A percentile compares a stretch with the other conserved stretches of the same genome.
phyloP scores from a whole-genome alignment of 495 filamentous ascomycete species.

The Staphylotrichum tortipilum region DNA sequence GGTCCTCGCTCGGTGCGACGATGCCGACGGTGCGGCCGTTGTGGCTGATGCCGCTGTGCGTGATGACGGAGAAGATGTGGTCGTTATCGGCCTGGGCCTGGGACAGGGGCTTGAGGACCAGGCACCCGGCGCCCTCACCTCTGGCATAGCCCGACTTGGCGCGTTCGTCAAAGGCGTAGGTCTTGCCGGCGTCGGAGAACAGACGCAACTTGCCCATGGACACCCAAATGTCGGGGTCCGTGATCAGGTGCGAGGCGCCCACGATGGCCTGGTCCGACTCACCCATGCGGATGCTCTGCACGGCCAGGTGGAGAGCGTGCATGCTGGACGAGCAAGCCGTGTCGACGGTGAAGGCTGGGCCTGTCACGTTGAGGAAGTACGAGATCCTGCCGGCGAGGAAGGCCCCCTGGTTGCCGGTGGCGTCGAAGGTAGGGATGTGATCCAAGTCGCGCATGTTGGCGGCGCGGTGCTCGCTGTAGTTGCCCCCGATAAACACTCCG shows the following conservation, averaged over 20 bases:
- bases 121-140: constrained; percentile 34
- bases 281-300: constrained; percentile 60
- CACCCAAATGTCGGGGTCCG: constrained; percentile 36
- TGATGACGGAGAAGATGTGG: constrained; percentile 49
- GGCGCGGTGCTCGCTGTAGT: constrained; percentile 30
- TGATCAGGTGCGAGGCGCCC: constrained; percentile 37
- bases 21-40: constrained; percentile 49
- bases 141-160: constrained; percentile 38
- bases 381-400: constrained; percentile 51
- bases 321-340: constrained; percentile 77
- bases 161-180: constrained; percentile 34
- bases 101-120: constrained; percentile 46
- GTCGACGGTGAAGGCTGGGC: constrained; percentile 62
- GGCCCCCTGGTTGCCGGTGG: constrained; percentile 34
- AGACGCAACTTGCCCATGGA: constrained; percentile 30
- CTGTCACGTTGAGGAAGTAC: constrained; percentile 45
- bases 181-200: constrained; percentile 31
- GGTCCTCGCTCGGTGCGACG: constrained; percentile 41
- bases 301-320: constrained; percentile 57
- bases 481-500: constrained; percentile 38
- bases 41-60: constrained; percentile 44
- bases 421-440: constrained; percentile 31
- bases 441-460: constrained; percentile 34
- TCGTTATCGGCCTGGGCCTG: constrained; percentile 46
- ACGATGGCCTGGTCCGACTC: constrained; percentile 40